phyloP scores from a whole-genome alignment of 768 basidiomycete genomes.

The Goffeauzyma gilvescens region DNA sequence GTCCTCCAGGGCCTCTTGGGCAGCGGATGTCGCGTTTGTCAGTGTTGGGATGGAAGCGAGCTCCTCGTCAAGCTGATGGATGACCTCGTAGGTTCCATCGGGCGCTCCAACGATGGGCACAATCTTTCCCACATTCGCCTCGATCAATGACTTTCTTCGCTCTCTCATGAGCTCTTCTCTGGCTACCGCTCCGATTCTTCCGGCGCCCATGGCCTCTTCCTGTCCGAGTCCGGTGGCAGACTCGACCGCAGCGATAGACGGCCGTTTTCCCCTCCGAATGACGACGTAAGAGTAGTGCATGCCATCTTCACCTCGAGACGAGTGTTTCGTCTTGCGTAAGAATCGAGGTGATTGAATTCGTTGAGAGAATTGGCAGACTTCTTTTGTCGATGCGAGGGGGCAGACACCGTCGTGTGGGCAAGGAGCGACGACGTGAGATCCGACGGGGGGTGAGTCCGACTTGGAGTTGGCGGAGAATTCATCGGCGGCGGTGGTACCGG shows the following conservation, averaged over 20 bases:
- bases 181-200: constrained; percentile 20
- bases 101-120: constrained; percentile 5
- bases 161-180: constrained; percentile 17
- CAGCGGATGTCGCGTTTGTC: too few species aligned
- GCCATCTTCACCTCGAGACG: constrained; percentile 65
- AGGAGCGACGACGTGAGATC: constrained; percentile 32
- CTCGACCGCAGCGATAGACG: constrained; percentile 23
- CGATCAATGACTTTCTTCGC: too few species aligned
- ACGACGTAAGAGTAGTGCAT: constrained; percentile 78
- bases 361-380: constrained; percentile 62
- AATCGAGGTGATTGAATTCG: constrained; percentile 71
- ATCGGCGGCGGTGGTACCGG: too few species aligned
- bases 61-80: not conserved
- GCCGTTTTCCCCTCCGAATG: constrained; percentile 58
- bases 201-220: constrained; percentile 6
- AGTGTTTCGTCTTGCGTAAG: constrained; percentile 71
- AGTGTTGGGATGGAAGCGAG: not conserved
- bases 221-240: too few species aligned
- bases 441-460: not conserved
- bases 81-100: constrained; percentile 4
- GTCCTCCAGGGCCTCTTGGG: constrained; percentile 24
- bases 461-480: not conserved
- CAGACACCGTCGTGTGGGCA: constrained; percentile 81
- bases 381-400: constrained; percentile 40
- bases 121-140: too few species aligned